phyloP scores from a whole-genome alignment of 1,139 yeast genomes.

The Pichiaceae sp. region DNA sequence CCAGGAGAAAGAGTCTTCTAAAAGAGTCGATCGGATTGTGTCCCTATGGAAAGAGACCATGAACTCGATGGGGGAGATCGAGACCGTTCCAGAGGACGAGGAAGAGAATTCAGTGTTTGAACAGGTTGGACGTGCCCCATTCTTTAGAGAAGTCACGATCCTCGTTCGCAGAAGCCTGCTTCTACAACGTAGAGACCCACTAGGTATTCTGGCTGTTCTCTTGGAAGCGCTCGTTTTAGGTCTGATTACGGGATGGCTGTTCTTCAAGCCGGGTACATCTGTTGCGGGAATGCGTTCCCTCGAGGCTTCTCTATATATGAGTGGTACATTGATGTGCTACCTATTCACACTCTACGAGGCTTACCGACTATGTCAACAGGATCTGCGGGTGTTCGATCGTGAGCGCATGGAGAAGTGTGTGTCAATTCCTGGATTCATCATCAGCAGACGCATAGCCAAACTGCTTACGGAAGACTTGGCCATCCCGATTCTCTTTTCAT shows the following conservation, averaged over 20 bases:
- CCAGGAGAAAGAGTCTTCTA: conserved; percentile 35
- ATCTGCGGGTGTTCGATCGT: conserved; percentile 61
- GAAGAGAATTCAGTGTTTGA: conserved; percentile 15
- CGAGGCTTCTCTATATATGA: conserved; percentile 56
- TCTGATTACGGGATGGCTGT: conserved; percentile 66
- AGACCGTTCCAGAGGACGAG: not conserved
- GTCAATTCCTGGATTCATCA: conserved; percentile 56
- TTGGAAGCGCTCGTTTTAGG: conserved; percentile 53
- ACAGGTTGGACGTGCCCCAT: conserved; percentile 25
- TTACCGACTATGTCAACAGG: conserved; percentile 61
- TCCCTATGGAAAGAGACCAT: conserved; percentile 37
- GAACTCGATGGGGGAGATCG: conserved; percentile 6
- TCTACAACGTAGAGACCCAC: conserved; percentile 51
- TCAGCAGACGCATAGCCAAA: conserved; percentile 62
- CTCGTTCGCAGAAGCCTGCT: conserved; percentile 48
- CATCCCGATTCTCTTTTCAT: conserved; percentile 49
- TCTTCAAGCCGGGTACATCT: conserved; percentile 53
- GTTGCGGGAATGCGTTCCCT: conserved; percentile 62
- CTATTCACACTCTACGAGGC: conserved; percentile 63
- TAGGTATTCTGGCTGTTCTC: conserved; percentile 45
- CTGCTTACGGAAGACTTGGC: conserved; percentile 63
- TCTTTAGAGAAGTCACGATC: conserved; percentile 44
- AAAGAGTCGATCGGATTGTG: conserved; percentile 39
- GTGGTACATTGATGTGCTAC: conserved; percentile 62
- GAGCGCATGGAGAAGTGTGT: conserved; percentile 69